Conservation (phyloP, 2,329 filamentous ascomycete species). For the Claviceps sp. region DNA sequence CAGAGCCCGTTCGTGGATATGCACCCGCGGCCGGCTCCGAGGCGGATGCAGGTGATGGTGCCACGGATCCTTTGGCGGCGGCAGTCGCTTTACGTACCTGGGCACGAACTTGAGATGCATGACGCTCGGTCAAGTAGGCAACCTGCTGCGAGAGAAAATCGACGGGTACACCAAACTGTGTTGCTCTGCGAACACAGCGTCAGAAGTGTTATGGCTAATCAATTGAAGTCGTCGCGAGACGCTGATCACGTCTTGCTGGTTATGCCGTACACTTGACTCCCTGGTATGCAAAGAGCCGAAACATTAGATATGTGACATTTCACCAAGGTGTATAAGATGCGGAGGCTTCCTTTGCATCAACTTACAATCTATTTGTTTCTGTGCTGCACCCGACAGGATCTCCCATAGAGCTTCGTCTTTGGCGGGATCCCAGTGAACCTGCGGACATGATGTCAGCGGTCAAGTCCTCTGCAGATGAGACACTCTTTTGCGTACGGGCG, state of each 20-base stretch:
- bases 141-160: constrained; percentile 87
- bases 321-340: background rate
- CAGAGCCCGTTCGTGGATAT: constrained; percentile 33
- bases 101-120: constrained; percentile 77
- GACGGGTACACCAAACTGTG: constrained; percentile 70
- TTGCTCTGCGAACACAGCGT: constrained; percentile 38
- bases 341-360: background rate
- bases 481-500: constrained; percentile 46
- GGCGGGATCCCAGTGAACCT: constrained; percentile 77
- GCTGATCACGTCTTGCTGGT: background rate
- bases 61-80: constrained; percentile 40
- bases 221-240: constrained; percentile 9
- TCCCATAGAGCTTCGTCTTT: constrained; percentile 90
- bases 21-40: constrained; percentile 27
- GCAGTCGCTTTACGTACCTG: constrained; percentile 70
- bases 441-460: constrained; percentile 4
- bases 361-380: constrained; percentile 78
- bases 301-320: background rate
- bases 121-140: constrained; percentile 83
- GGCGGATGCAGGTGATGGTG: constrained; percentile 43
- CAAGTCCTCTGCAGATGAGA: background rate
- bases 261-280: constrained; percentile 55
- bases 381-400: constrained; percentile 68
- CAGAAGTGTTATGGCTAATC: background rate
- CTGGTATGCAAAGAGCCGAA: constrained; percentile 27